Percentiles rank a stretch among this genome's conserved stretches.
Conservation (phyloP, 495 filamentous ascomycete genomes). For the Echria macrotheca region DNA sequence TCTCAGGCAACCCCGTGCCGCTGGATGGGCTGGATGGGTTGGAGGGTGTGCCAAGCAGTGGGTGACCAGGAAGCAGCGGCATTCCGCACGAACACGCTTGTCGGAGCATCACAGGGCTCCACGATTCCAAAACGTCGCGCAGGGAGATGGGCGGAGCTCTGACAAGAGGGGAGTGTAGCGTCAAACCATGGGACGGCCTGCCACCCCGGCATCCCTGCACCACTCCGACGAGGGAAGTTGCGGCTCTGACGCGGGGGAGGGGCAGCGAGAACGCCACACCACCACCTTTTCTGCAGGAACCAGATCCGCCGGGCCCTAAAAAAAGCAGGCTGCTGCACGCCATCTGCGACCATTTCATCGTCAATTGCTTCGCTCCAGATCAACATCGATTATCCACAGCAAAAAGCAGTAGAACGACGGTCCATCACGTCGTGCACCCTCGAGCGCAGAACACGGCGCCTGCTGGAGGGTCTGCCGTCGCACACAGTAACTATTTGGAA, state of each 20-base stretch:
- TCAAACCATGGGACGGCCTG: slow-evolving; percentile 18
- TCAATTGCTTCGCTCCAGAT: too few relatives aligned
- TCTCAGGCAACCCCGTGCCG: slow-evolving; percentile 13
- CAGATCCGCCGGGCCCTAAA: too few relatives aligned
- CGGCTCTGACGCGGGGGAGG: slow-evolving; percentile 10
- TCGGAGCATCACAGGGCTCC: slow-evolving; percentile 31
- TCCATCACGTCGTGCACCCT: too few relatives aligned
- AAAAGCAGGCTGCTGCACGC: too few relatives aligned
- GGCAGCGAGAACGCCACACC: neutral
- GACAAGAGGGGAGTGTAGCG: slow-evolving; percentile 23
- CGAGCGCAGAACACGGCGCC: neutral
- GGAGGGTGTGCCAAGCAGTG: slow-evolving; percentile 21
- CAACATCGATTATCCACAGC: too few relatives aligned
- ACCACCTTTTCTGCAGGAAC: too few relatives aligned
- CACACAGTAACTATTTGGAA: slow-evolving; percentile 2
- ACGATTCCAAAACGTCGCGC: slow-evolving; percentile 43
- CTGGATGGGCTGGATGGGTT: too few relatives aligned
- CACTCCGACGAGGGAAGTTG: slow-evolving; percentile 7
- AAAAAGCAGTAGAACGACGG: too few relatives aligned
- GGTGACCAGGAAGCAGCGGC: slow-evolving; percentile 28
- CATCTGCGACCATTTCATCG: too few relatives aligned
- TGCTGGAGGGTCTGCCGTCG: neutral
- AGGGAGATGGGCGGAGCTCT: slow-evolving; percentile 29
- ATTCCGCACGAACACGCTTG: too few relatives aligned
- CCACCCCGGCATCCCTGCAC: slow-evolving; percentile 1